Percentiles rank a stretch among this genome's conserved stretches.
phyloP scores from a whole-genome alignment of 768 basidiomycete species.

The Podaxis sp. region DNA sequence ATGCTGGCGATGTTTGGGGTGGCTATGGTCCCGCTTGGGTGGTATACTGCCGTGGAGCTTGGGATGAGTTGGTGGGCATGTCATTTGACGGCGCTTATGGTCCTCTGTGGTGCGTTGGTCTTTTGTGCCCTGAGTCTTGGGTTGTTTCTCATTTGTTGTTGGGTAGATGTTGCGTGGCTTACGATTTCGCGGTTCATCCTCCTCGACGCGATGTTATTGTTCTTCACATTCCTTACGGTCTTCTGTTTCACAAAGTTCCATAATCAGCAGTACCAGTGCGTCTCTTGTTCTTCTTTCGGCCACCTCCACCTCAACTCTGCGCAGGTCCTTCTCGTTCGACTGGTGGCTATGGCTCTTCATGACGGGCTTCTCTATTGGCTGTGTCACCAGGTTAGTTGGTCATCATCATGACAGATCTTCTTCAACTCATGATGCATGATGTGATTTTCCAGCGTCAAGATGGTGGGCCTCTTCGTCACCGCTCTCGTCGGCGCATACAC shows the following conservation, averaged over 20 bases:
- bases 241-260: constrained; percentile 96
- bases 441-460: constrained; percentile 70
- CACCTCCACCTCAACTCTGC: constrained; percentile 14
- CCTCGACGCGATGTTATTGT: constrained; percentile 97
- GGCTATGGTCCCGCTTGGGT: constrained; percentile 91
- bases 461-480: constrained; percentile 94
- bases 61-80: constrained; percentile 89
- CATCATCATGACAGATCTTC: neutral
- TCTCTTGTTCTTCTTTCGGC: constrained; percentile 7
- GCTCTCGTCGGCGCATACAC: constrained; percentile 95
- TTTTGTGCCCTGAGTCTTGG: neutral
- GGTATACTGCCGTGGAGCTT: constrained; percentile 95
- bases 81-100: constrained; percentile 93
- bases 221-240: constrained; percentile 97
- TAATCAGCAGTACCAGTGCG: constrained; percentile 92
- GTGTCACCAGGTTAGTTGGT: constrained; percentile 75
- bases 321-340: constrained; percentile 88
- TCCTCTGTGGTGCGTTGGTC: constrained; percentile 71
- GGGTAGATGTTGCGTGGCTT: constrained; percentile 92
- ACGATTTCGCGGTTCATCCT: constrained; percentile 97
- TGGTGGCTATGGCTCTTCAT: constrained; percentile 98
- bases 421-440: neutral
- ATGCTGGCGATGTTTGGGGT: constrained; percentile 95
- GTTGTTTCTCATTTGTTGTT: constrained; percentile 3
- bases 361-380: constrained; percentile 93